Percentiles rank a stretch among this genome's conserved stretches.
Conservation (phyloP, 352 stramenopile genomes). For the Phytopythium kandeliae region DNA sequence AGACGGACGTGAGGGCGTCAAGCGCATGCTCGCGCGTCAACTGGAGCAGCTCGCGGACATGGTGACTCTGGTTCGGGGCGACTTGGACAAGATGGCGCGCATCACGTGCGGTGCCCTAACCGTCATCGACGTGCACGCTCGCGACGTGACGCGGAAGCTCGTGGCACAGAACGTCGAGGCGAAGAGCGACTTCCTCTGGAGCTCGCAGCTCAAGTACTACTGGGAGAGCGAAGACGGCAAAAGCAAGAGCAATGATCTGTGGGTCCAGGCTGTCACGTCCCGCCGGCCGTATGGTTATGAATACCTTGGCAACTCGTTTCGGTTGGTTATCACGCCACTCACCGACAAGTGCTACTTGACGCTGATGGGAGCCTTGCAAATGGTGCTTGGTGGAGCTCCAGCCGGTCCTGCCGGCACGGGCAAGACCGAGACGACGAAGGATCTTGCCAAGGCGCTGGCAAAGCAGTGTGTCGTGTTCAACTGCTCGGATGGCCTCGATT, state of each 20-base stretch:
- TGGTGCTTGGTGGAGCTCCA: slow-evolving; percentile 91
- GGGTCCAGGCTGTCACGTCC: slow-evolving; percentile 90
- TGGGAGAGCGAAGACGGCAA: slow-evolving; percentile 48
- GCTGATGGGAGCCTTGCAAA: slow-evolving; percentile 93
- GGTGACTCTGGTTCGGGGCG: slow-evolving; percentile 88
- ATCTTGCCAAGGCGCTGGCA: slow-evolving; percentile 90
- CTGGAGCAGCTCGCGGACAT: slow-evolving; percentile 92
- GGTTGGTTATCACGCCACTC: slow-evolving; percentile 92
- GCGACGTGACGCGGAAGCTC: slow-evolving; percentile 89
- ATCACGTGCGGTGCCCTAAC: slow-evolving; percentile 91
- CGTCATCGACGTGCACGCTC: slow-evolving; percentile 94
- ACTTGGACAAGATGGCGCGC: slow-evolving; percentile 88
- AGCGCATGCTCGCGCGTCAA: slow-evolving; percentile 89
- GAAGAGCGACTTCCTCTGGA: slow-evolving; percentile 94
- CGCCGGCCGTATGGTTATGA: slow-evolving; percentile 92
- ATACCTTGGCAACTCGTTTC: slow-evolving; percentile 93
- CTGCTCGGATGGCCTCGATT: slow-evolving; percentile 93
- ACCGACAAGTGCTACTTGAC: slow-evolving; percentile 97
- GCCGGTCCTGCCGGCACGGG: slow-evolving; percentile 90
- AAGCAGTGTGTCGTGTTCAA: slow-evolving; percentile 97
- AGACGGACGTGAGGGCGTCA: slow-evolving; percentile 81
- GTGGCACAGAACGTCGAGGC: slow-evolving; percentile 78
- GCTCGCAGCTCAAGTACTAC: slow-evolving; percentile 94
- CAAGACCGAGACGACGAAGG: slow-evolving; percentile 94
- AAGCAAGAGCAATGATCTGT: slow-evolving; percentile 44